A percentile compares a stretch with the other conserved stretches of the same genome.
These are phyloP conservation scores for Erysimum cheiranthoides DNA, from an alignment of 345 rosid species.

Conservation along the genomic window DNA sequence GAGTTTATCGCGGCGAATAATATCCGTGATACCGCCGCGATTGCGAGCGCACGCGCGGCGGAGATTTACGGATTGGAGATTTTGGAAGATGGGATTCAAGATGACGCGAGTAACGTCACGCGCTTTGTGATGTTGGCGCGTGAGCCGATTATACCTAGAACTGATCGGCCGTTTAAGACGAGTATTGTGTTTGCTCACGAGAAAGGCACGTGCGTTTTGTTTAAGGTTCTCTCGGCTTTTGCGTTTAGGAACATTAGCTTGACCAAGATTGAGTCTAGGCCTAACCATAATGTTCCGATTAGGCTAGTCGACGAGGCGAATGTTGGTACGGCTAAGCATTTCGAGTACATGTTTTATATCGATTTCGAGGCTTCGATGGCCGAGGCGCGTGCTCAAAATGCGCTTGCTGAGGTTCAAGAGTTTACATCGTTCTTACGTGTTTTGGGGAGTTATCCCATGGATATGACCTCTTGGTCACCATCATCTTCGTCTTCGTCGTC, in stretches of 20 bases:
- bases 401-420: constrained; percentile 95
- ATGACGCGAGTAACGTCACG: constrained; percentile 87
- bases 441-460: constrained; percentile 97
- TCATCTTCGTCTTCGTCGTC: not conserved
- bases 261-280: constrained; percentile 95
- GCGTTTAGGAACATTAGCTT: constrained; percentile 89
- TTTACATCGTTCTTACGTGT: constrained; percentile 96
- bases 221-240: constrained; percentile 91
- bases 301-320: constrained; percentile 85
- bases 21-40: constrained; percentile 84
- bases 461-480: constrained; percentile 96
- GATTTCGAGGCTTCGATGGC: constrained; percentile 99
- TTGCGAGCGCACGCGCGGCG: constrained; percentile 94
- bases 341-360: constrained; percentile 92
- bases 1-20: constrained; percentile 77
- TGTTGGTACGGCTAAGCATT: constrained; percentile 91
- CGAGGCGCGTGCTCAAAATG: constrained; percentile 90
- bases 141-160: constrained; percentile 94
- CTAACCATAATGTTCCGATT: constrained; percentile 82
- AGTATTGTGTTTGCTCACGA: constrained; percentile 98
- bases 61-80: constrained; percentile 81
- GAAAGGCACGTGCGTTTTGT: constrained; percentile 86
- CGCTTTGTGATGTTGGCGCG: constrained; percentile 96
- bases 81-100: constrained; percentile 88
- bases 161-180: constrained; percentile 94